A percentile compares a stretch with the other conserved stretches of the same genome.
Conservation (phyloP, 169 alveolate species). For the Plasmodium malariae region DNA sequence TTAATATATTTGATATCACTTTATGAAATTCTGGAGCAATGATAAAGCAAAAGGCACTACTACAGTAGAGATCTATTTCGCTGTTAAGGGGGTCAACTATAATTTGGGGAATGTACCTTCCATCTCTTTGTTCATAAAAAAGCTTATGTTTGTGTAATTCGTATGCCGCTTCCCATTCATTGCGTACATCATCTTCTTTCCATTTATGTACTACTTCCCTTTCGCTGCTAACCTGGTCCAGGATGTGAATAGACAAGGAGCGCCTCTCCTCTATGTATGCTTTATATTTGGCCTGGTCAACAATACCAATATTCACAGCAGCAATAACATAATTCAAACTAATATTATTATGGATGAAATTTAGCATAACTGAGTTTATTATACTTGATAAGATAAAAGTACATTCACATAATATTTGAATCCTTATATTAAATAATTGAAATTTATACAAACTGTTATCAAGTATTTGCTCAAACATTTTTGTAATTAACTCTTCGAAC, state of each 20-base stretch:
- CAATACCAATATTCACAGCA: constrained; percentile 36
- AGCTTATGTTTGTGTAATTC: background rate
- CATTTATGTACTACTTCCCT: background rate
- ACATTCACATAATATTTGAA: constrained; percentile 40
- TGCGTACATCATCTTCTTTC: background rate
- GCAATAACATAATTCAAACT: constrained; percentile 46
- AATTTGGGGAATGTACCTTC: constrained; percentile 43
- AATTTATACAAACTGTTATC: constrained; percentile 32
- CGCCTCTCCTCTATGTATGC: background rate
- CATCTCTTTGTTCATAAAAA: constrained; percentile 4
- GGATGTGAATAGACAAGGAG: background rate
- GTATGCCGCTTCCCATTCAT: background rate
- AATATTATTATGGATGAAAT: constrained; percentile 36
- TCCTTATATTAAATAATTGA: constrained; percentile 31
- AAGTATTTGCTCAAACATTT: constrained; percentile 37
- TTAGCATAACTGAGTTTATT: constrained; percentile 26
- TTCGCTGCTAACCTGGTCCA: no score
- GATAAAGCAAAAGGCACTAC: constrained; percentile 71
- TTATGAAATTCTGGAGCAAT: constrained; percentile 62
- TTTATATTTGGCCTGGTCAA: constrained; percentile 14
- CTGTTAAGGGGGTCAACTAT: constrained; percentile 51
- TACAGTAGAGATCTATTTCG: constrained; percentile 56
- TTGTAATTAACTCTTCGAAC: constrained; percentile 27
- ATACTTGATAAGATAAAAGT: constrained; percentile 47
- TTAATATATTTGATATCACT: constrained; percentile 40